A percentile compares a stretch with the other conserved stretches of the same genome.
Conservation (phyloP, 768 basidiomycete genomes). For the Collybiopsis luxurians region DNA sequence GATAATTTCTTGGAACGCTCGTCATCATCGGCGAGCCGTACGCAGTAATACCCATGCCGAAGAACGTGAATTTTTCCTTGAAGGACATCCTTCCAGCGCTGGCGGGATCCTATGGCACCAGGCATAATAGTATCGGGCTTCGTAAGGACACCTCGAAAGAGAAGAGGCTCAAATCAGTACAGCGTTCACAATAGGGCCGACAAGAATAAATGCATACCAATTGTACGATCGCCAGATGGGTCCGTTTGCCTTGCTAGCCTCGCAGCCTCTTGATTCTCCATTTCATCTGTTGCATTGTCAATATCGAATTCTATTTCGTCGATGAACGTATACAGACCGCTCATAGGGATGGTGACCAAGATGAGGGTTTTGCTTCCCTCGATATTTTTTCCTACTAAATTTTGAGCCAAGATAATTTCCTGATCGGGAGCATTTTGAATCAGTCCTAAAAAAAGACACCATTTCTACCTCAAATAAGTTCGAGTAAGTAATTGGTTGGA, state of each 20-base stretch:
- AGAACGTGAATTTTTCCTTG: conserved; percentile 43
- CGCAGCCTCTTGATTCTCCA: conserved; percentile 43
- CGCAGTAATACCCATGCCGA: conserved; percentile 62
- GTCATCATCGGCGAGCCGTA: conserved; percentile 60
- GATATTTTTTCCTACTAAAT: not conserved
- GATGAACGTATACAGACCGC: conserved; percentile 21
- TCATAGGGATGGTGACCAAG: conserved; percentile 41
- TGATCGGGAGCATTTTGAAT: conserved; percentile 30
- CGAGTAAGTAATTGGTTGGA: not conserved
- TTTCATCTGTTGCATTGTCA: conserved; percentile 31
- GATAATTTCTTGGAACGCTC: conserved; percentile 41
- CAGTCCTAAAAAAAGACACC: conserved; percentile 26
- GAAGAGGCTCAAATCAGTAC: conserved; percentile 6
- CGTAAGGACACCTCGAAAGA: not conserved
- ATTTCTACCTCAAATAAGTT: not conserved
- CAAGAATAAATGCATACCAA: conserved; percentile 25
- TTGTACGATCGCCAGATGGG: conserved; percentile 34
- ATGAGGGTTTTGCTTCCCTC: conserved; percentile 33
- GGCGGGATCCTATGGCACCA: conserved; percentile 38
- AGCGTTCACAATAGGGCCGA: not conserved
- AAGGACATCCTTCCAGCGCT: conserved; percentile 50
- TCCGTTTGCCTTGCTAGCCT: conserved; percentile 35
- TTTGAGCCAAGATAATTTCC: not conserved
- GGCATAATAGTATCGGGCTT: conserved; percentile 53
- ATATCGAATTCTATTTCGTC: not conserved